Conservation (phyloP, 2,329 filamentous ascomycete genomes). For the Sarocladium strictum region DNA sequence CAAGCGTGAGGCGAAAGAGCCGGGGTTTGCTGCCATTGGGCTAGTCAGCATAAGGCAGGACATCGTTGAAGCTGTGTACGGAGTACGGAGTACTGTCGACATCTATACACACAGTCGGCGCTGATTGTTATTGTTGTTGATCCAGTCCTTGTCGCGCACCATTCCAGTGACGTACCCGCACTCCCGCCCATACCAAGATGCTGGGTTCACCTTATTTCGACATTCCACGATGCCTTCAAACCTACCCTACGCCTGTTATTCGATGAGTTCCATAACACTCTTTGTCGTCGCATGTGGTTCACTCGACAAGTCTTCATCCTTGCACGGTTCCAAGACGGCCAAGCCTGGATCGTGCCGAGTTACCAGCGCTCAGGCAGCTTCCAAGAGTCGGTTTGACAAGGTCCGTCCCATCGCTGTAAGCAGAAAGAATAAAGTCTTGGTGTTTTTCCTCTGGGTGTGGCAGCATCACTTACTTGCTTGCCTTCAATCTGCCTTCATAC, state of each 20-base stretch:
- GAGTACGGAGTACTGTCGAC: too few relatives aligned
- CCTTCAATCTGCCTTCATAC: too few relatives aligned
- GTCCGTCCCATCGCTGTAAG: background rate
- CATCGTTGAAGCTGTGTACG: too few relatives aligned
- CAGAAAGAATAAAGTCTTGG: background rate
- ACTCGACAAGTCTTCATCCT: background rate
- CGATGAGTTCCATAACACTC: too few relatives aligned
- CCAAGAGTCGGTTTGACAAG: background rate
- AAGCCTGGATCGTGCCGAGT: background rate
- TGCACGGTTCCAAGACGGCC: constrained; percentile 2
- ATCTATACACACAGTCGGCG: too few relatives aligned
- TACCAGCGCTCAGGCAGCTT: background rate
- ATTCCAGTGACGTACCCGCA: constrained; percentile 1
- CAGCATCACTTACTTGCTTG: background rate
- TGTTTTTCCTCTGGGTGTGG: background rate
- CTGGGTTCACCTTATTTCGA: background rate
- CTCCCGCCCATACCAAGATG: background rate
- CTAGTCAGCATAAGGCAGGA: background rate
- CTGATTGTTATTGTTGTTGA: too few relatives aligned
- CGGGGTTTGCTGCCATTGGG: too few relatives aligned
- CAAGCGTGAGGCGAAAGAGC: too few relatives aligned
- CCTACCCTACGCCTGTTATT: too few relatives aligned
- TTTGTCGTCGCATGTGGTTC: background rate
- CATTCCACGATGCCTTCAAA: background rate
- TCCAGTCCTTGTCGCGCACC: background rate